These are phyloP conservation scores for Hypoxylon sp. DNA, from an alignment of 2,329 filamentous ascomycete species.

Conservation along the genomic window DNA sequence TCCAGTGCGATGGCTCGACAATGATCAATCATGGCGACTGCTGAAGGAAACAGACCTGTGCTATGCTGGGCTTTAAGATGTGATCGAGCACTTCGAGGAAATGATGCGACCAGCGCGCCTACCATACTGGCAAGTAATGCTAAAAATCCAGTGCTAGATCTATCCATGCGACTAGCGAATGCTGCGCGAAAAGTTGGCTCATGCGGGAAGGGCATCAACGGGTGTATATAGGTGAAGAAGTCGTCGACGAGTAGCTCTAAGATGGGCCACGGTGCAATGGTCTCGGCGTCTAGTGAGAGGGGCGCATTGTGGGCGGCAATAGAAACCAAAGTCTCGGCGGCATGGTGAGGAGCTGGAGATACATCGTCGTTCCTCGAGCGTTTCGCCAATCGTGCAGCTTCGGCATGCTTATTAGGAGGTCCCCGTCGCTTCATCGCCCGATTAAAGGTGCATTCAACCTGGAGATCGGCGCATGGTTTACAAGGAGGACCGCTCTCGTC, in stretches of 20 bases:
- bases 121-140: conserved; percentile 83
- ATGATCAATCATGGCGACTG: conserved; percentile 77
- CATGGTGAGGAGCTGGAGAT: conserved; percentile 63
- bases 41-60: conserved; percentile 76
- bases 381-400: conserved; percentile 69
- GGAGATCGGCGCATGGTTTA: conserved; percentile 69
- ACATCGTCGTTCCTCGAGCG: conserved; percentile 58
- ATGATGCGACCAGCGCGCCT: conserved; percentile 79
- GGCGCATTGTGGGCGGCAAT: conserved; percentile 58
- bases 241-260: conserved; percentile 81
- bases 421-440: conserved; percentile 72
- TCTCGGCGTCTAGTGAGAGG: conserved; percentile 72
- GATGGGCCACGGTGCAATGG: conserved; percentile 78
- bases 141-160: conserved; percentile 76
- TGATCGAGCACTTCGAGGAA: conserved; percentile 78
- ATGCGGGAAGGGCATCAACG: conserved; percentile 82
- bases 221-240: conserved; percentile 87
- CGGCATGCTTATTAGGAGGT: conserved; percentile 71
- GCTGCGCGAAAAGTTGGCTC: conserved; percentile 81
- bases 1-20: conserved; percentile 79
- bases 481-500: conserved; percentile 71
- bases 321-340: conserved; percentile 65
- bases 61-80: conserved; percentile 78
- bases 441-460: conserved; percentile 71
- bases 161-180: conserved; percentile 76